Evolutionary conservation across 2,329 filamentous ascomycete species (phyloP), one percentile per base, ranked within the genome.

Genomic region (Fonsecaea monophora): DNA sequence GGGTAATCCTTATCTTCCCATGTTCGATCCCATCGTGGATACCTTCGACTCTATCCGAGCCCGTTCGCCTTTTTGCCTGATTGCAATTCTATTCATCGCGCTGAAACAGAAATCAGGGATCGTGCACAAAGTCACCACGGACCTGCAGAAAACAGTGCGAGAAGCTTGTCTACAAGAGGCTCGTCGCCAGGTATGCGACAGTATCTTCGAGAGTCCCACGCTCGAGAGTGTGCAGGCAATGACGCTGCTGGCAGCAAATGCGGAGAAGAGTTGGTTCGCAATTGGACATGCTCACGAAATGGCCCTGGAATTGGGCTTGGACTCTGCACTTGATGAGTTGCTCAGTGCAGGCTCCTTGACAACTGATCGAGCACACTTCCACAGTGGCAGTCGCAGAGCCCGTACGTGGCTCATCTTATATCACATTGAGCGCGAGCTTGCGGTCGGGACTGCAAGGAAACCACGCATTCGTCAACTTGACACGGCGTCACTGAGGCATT

Each of bases 11-110:
- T 61, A 53, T 35, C 15, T 61, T 13, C 59, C 59, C 13, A 32
- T 61, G 7, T 53, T 61, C 18, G 42, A 61, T 21, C 59, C 59
- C 3, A 13, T 61, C 8, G n/a, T 53, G 30, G 59, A 61, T 45
- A 61, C 59, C 10, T 61, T 61, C 34, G 59, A 61, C 15, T 53
- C 59, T n/a, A 3, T 61, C 9, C 59, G 59, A 25, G 15, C 13
- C n/a, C 40, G 42, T 15, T 61, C 59, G n/a, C 21, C 42, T n/a
- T 61, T 61, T 40, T 53, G 42, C n/a, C 50, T 61, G 5, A 40
- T 45, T 15, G 59, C 35, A 12, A 53, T 61, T 15, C n/a, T 61
- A 2, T 40, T 35, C 32, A 53, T 30, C 12, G 59, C 59, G 2
- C 37, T 32, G 2, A 42, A 34, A 18, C 21, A 53, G 1, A 53